Base-by-base conservation (phyloP, 1,284 basidiomycete species). In the Ustilago trichophora region DNA sequence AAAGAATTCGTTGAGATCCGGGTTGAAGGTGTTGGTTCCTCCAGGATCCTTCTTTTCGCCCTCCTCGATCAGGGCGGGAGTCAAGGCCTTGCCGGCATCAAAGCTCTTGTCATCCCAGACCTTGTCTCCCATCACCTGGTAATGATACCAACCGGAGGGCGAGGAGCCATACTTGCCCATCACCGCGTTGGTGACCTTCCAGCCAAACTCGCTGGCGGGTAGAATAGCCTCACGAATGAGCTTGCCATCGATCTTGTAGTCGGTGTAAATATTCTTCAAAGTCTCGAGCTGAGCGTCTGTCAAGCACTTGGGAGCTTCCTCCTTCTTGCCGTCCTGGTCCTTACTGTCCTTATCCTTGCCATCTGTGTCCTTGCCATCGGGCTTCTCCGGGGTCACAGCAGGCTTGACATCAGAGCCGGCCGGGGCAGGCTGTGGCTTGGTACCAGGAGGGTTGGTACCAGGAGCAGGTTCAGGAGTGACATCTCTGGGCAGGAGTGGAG, bases 1-100 rank as follows among this genome's bases (percentile, higher is more conserved):
- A 13, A 77, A 77, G 67, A 79, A 83, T 3, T 72, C 58, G 2
- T 58, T 72, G 35, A 82, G 56, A 52, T 83, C 75, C 4, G 80
- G 56, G 24, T 63, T 58, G 38, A 46, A 58, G 10, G 44, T 62
- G 31, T 49, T 65, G 12, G 59, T 60, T 13, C 57, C 55, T 3
- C 68, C 68, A 3, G 70, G 55, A 34, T 74, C 53, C 13, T 22
- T 27, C 12, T n/a, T 11, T 34, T 72, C 40, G 8, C 72, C 69
- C 18, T 34, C 19, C 15, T 22, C 8, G 36, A 74, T 69, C 15
- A 67, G 35, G 10, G 49, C 47, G 11, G 42, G 50, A 24, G 64
- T 63, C 11, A 74, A 38, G 4, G 38, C 25, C 13, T 33, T 56
- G 43, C 16, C 46, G n/a, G 44, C 35, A 26, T 72, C 45, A 35